A percentile compares a stretch with the other conserved stretches of the same genome.
Conservation (phyloP, 108 stramenopile genomes). For the Fistulifera pelliculosa region DNA sequence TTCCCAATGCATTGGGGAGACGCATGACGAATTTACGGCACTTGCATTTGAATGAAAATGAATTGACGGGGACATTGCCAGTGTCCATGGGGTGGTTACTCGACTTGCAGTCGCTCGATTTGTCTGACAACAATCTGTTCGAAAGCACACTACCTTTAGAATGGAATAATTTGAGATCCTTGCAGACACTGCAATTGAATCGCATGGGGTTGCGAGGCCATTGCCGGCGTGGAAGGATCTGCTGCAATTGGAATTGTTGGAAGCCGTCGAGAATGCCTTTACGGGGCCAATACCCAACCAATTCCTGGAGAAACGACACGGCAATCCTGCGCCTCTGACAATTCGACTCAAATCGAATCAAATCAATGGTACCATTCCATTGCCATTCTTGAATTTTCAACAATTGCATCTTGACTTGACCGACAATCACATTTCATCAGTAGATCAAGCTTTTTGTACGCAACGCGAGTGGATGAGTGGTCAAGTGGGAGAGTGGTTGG, state of each 20-base stretch:
- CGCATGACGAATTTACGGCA: constrained; percentile 7
- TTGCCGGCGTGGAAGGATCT: constrained; percentile 23
- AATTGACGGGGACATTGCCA: constrained; percentile 7
- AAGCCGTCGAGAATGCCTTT: constrained; percentile 36
- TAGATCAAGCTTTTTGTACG: not conserved
- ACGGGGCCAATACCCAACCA: constrained; percentile 43
- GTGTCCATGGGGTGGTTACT: not conserved
- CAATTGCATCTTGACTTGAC: constrained; percentile 2
- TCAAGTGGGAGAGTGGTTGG: constrained; percentile 18
- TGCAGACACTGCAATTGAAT: constrained; percentile 5
- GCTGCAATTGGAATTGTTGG: constrained; percentile 38
- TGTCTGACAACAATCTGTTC: too few species aligned
- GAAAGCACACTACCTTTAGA: too few species aligned
- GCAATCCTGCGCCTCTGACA: not conserved
- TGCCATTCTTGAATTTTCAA: not conserved
- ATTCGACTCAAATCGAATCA: not conserved
- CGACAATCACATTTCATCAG: not conserved
- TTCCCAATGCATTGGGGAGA: constrained; percentile 7
- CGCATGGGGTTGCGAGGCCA: constrained; percentile 25
- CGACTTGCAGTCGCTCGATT: constrained; percentile 1
- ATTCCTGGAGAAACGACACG: constrained; percentile 1
- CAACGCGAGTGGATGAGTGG: constrained; percentile 40
- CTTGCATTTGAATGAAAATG: constrained; percentile 13
- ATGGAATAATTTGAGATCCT: too few species aligned
- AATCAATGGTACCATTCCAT: not conserved